phyloP scores from a whole-genome alignment of 495 filamentous ascomycete species.

The Rhypophila decipiens region DNA sequence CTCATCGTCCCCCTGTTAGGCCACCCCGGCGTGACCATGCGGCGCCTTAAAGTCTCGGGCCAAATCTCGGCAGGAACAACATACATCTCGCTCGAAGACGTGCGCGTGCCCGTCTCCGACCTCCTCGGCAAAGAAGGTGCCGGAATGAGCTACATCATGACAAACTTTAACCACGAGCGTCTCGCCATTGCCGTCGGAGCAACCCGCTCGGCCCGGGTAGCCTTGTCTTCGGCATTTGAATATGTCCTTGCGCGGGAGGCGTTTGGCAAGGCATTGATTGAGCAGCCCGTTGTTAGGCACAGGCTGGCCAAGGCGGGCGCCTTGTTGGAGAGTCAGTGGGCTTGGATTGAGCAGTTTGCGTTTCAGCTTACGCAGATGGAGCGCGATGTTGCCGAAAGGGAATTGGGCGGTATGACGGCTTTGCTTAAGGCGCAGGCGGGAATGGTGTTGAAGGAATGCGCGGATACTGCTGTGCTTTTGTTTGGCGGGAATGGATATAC shows the following conservation, averaged over 20 bases:
- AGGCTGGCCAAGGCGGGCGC: slow-evolving; percentile 64
- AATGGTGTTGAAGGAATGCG: slow-evolving; percentile 65
- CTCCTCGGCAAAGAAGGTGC: slow-evolving; percentile 63
- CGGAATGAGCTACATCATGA: slow-evolving; percentile 74
- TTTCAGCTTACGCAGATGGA: slow-evolving; percentile 59
- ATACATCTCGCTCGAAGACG: slow-evolving; percentile 70
- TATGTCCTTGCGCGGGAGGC: slow-evolving; percentile 68
- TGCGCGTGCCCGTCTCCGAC: slow-evolving; percentile 61
- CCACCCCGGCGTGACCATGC: slow-evolving; percentile 58
- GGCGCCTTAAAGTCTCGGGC: slow-evolving; percentile 55
- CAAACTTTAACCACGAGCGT: slow-evolving; percentile 80
- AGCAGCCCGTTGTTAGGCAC: slow-evolving; percentile 68
- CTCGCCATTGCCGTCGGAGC: slow-evolving; percentile 57
- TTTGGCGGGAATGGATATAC: slow-evolving; percentile 73
- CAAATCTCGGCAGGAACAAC: slow-evolving; percentile 61
- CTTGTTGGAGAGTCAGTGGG: slow-evolving; percentile 61
- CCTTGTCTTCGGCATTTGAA: slow-evolving; percentile 56
- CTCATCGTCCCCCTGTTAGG: slow-evolving; percentile 61
- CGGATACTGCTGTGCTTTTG: slow-evolving; percentile 58
- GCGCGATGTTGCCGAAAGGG: slow-evolving; percentile 55
- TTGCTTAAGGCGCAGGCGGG: slow-evolving; percentile 64
- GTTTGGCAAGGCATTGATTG: slow-evolving; percentile 65
- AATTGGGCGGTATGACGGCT: slow-evolving; percentile 64
- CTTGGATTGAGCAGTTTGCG: slow-evolving; percentile 70
- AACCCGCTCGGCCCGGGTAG: slow-evolving; percentile 58